Evolutionary conservation across 495 filamentous ascomycete species (phyloP).

Genomic region (Penicillium goetzii): DNA sequence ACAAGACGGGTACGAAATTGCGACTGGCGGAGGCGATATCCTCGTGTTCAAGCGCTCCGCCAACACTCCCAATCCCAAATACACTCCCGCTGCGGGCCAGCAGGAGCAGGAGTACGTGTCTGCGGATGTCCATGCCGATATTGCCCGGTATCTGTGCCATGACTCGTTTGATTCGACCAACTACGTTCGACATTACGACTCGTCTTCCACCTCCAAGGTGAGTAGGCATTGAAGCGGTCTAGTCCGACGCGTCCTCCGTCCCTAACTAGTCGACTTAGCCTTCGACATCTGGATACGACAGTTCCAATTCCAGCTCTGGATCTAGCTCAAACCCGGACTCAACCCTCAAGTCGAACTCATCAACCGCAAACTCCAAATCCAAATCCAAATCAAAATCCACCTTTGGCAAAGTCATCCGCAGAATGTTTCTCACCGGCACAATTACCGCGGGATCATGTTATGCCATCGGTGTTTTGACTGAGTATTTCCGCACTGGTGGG

Average conservation of each 20-base stretch:
- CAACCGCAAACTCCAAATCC: constrained; percentile 18
- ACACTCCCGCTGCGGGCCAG: constrained; percentile 18
- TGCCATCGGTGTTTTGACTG: constrained; percentile 67
- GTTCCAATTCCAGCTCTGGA: not conserved
- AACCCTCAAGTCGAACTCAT: not conserved
- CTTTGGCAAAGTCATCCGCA: constrained; percentile 45
- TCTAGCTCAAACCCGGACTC: not conserved
- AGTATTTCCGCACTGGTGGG: constrained; percentile 67
- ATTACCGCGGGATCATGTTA: constrained; percentile 68
- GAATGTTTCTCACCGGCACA: constrained; percentile 58
- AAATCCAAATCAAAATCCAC: constrained; percentile 31
- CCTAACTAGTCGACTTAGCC: constrained; percentile 38
- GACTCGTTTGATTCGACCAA: constrained; percentile 17
- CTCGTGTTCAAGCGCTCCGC: constrained; percentile 70
- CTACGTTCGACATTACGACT: not conserved
- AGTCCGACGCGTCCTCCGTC: constrained; percentile 44
- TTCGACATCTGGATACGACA: not conserved
- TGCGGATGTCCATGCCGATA: constrained; percentile 16
- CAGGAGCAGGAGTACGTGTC: constrained; percentile 5
- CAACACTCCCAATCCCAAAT: constrained; percentile 17
- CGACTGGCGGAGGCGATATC: constrained; percentile 68
- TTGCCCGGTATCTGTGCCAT: constrained; percentile 16
- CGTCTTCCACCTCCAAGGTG: constrained; percentile 42
- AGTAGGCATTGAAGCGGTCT: constrained; percentile 60
- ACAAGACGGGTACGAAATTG: constrained; percentile 72